These are phyloP conservation scores for Kodamaea sp. DNA, from an alignment of 1,139 yeast species.

Conservation along the genomic window DNA sequence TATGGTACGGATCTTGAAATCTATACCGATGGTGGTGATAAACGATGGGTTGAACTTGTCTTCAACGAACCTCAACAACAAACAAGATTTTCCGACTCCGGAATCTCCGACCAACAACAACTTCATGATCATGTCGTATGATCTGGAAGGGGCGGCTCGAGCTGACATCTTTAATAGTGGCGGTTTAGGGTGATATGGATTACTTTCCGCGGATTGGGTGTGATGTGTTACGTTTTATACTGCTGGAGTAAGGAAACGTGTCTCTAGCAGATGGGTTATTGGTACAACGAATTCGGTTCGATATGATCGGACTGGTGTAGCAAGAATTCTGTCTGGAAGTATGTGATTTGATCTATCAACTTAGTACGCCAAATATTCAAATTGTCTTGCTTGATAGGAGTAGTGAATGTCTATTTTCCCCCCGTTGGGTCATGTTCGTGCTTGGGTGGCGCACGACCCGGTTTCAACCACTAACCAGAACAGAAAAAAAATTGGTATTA, in stretches of 20 bases:
- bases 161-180: slow-evolving; percentile 52
- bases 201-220: no score
- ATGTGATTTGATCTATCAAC: no score
- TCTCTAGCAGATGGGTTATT: no score
- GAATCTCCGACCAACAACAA: slow-evolving; percentile 94
- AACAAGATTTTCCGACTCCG: slow-evolving; percentile 94
- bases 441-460: slow-evolving; percentile 2
- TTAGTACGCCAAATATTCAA: no score
- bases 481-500: no score
- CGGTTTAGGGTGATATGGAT: neutral
- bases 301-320: no score
- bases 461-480: no score
- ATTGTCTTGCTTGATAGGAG: slow-evolving; percentile 1
- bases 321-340: no score
- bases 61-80: slow-evolving; percentile 90
- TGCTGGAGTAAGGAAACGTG: no score
- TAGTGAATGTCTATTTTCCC: slow-evolving; percentile 2
- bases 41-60: slow-evolving; percentile 96
- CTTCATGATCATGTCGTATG: slow-evolving; percentile 93
- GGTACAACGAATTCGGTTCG: no score
- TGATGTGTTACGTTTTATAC: no score
- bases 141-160: slow-evolving; percentile 64
- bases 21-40: slow-evolving; percentile 97
- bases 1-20: slow-evolving; percentile 94
- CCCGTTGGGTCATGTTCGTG: slow-evolving; percentile 1